Evolutionary conservation across 192 early-diverging fungal species (phyloP), one percentile per base, ranked within the genome.

Genomic region (Mortierella antarctica): DNA sequence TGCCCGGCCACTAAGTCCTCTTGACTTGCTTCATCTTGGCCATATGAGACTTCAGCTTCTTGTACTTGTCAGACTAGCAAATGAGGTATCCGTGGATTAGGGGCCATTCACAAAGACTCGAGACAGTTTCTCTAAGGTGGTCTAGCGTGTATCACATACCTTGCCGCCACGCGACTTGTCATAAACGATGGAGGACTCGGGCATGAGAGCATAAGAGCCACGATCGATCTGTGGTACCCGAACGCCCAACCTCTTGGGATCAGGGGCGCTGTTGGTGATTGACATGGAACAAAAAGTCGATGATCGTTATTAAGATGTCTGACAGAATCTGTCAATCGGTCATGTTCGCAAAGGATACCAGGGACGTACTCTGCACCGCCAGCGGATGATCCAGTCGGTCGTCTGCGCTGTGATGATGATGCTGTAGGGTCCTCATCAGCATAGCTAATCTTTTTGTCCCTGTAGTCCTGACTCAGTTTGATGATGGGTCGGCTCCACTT

Each of bases 401-500:
- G 83, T 60, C 71, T 57, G 47, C 63, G 65, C 5, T 80, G 49
- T 56, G 57, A n/a, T 50, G 23, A 7, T 59, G 62, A 50, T 68
- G 66, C n/a, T 17, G 44, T 10, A 15, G 50, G 57, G 13, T 21
- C 14, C 11, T 57, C 73, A 4, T 60, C 71, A 23, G 65, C 71
- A 51, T 73, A 74, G 57, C 53, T 82, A 67, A 84, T 72, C 69
- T 65, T 76, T 48, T 85, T 85, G 62, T 91, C 91, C 17, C 87
- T 86, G 82, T 95, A 95, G 72, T 91, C 89, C 23, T 88, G 83
- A 70, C 92, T 94, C 57, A 94, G 88, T 8, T 91, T 89, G 47
- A 96, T 74, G 48, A 97, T 93, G 47, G 95, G 93, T 48, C 96
- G 87, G 74, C 92, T 94, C 95, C 95, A 97, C 74, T 80, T 80